These are phyloP conservation scores for Albatrellus sp. DNA, from an alignment of 1,284 basidiomycete genomes.

Conservation along the genomic window DNA sequence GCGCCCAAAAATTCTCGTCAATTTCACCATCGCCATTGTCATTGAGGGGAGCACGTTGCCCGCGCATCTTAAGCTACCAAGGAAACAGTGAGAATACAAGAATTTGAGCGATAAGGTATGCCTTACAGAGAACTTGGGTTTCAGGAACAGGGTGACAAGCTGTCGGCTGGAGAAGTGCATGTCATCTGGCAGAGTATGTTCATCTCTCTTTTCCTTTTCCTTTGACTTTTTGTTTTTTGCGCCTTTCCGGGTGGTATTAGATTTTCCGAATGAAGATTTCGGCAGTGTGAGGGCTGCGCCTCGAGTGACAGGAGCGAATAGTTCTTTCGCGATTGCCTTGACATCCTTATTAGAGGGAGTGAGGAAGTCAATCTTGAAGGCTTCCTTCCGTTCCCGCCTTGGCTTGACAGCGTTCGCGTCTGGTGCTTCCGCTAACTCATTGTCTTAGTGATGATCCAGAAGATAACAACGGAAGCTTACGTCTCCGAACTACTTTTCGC, in stretches of 20 bases:
- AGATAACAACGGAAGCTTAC: conserved; percentile 30
- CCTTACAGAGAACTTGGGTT: conserved; percentile 85
- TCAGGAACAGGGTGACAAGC: conserved; percentile 86
- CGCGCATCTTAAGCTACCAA: conserved; percentile 71
- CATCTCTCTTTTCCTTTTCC: conserved; percentile 53
- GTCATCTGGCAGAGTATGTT: conserved; percentile 86
- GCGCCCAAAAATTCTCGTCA: conserved; percentile 92
- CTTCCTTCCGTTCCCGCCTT: conserved; percentile 71
- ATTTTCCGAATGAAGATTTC: conserved; percentile 30
- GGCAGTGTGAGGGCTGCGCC: conserved; percentile 59
- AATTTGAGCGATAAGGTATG: background rate
- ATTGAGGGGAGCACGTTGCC: conserved; percentile 44
- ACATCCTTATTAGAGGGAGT: conserved; percentile 48
- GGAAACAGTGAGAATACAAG: background rate
- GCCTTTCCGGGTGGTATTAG: conserved; percentile 27
- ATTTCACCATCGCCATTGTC: conserved; percentile 69
- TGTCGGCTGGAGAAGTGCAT: conserved; percentile 93
- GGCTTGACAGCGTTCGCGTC: conserved; percentile 39
- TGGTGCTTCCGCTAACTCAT: conserved; percentile 31
- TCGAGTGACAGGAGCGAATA: conserved; percentile 70
- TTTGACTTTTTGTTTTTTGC: conserved; percentile 27
- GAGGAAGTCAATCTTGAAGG: conserved; percentile 83
- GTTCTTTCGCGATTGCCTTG: conserved; percentile 65
- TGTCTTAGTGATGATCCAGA: conserved; percentile 4
- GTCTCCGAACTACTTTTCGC: conserved; percentile 59